Conservation (phyloP, 768 basidiomycete genomes). For the Phanerochaete sordida region DNA sequence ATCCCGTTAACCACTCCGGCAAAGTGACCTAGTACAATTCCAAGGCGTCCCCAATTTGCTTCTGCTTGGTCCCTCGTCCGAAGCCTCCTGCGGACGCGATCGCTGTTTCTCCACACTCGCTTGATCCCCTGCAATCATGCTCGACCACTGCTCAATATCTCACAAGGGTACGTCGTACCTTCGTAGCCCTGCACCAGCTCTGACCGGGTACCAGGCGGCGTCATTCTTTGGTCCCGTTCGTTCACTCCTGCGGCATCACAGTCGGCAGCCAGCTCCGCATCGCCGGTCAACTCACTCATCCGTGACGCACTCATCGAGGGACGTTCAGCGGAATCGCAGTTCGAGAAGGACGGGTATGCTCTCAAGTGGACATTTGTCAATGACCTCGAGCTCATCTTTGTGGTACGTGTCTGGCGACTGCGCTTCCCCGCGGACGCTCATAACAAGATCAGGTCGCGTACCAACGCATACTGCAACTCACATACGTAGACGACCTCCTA, state of each 20-base stretch:
- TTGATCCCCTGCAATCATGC: conserved; percentile 3
- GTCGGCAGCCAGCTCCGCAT: conserved; percentile 22
- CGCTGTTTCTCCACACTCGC: not conserved
- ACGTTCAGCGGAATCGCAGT: conserved; percentile 73
- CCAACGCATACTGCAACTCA: conserved; percentile 91
- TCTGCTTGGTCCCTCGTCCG: no score
- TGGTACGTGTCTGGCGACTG: conserved; percentile 49
- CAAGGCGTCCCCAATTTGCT: no score
- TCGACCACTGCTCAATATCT: conserved; percentile 18
- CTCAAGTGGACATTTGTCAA: conserved; percentile 95
- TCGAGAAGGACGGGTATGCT: conserved; percentile 92
- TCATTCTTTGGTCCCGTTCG: conserved; percentile 92
- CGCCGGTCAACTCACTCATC: conserved; percentile 30
- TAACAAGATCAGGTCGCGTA: conserved; percentile 75
- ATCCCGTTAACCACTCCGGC: conserved; percentile 88
- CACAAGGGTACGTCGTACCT: conserved; percentile 9
- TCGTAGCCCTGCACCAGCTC: not conserved
- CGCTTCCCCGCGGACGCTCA: conserved; percentile 2
- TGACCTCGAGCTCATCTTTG: conserved; percentile 94
- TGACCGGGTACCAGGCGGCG: conserved; percentile 55
- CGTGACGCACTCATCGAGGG: conserved; percentile 82
- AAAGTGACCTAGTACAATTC: no score
- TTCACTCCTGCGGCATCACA: conserved; percentile 68
- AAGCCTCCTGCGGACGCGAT: not conserved
- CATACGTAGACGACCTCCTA: conserved; percentile 90